Evolutionary conservation across 495 filamentous ascomycete species (phyloP).

Genomic region (Tuber umbilicatum): DNA sequence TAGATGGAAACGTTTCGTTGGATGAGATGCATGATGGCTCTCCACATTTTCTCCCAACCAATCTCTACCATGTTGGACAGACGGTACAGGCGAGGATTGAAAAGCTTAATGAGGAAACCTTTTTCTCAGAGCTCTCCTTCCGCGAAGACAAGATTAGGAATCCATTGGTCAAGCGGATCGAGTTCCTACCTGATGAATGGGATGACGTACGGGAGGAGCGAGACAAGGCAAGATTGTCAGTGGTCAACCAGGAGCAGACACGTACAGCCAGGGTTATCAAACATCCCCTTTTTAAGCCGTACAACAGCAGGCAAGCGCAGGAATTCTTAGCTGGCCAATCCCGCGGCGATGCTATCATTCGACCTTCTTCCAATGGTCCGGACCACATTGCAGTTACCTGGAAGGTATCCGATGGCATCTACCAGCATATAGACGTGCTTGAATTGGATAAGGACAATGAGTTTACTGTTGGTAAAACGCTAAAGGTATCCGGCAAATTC

Average conservation of each 20-base stretch:
- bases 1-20: conserved; percentile 66
- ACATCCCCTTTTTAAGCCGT: conserved; percentile 87
- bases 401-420: conserved; percentile 93
- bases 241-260: conserved; percentile 41
- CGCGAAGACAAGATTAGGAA: conserved; percentile 69
- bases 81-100: conserved; percentile 80
- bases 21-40: conserved; percentile 39
- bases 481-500: conserved; percentile 78
- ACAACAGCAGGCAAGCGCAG: conserved; percentile 87
- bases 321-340: conserved; percentile 81
- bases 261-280: conserved; percentile 91
- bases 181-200: conserved; percentile 75
- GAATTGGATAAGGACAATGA: conserved; percentile 95
- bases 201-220: conserved; percentile 74
- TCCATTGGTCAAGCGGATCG: conserved; percentile 58
- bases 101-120: conserved; percentile 72
- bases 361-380: conserved; percentile 84
- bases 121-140: conserved; percentile 74
- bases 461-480: conserved; percentile 76
- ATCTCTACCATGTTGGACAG: conserved; percentile 66
- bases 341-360: conserved; percentile 85
- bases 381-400: conserved; percentile 95
- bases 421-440: conserved; percentile 94
- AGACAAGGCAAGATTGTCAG: conserved; percentile 61
- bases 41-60: conserved; percentile 42